A percentile compares a stretch with the other conserved stretches of the same genome.
Evolutionary conservation across 1,139 yeast species (phyloP).

Genomic region (Suhomyces wounanorum): DNA sequence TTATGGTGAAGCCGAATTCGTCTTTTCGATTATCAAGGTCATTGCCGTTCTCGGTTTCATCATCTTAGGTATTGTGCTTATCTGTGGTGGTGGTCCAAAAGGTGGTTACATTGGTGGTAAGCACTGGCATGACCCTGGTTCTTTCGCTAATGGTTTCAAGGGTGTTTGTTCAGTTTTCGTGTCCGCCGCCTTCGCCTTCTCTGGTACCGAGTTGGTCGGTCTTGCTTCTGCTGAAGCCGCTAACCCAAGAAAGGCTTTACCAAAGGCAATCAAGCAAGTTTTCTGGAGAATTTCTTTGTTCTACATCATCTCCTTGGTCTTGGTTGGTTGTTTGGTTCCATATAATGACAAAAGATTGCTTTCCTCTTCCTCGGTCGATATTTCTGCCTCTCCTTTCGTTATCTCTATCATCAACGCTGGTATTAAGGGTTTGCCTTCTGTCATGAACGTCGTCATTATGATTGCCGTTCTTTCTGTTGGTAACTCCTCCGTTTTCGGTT

Average conservation of each 20-base stretch:
- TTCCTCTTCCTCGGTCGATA: constrained; percentile 40
- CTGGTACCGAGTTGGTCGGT: constrained; percentile 50
- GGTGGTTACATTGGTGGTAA: constrained; percentile 26
- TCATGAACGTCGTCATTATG: constrained; percentile 72
- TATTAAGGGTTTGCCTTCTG: constrained; percentile 62
- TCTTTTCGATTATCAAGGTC: constrained; percentile 34
- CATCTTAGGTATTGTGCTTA: constrained; percentile 33
- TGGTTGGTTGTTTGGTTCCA: constrained; percentile 39
- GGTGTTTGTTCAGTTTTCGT: constrained; percentile 53
- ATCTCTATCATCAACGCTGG: constrained; percentile 62
- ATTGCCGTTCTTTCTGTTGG: constrained; percentile 62
- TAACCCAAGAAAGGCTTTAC: constrained; percentile 41
- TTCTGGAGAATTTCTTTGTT: constrained; percentile 40
- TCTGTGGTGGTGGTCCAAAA: constrained; percentile 37
- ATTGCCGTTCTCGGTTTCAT: constrained; percentile 37
- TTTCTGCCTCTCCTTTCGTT: constrained; percentile 55
- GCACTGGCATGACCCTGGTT: constrained; percentile 37
- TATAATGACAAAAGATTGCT: constrained; percentile 34
- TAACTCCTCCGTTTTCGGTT: constrained; percentile 29
- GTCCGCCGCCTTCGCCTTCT: constrained; percentile 59
- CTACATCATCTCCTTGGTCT: constrained; percentile 33
- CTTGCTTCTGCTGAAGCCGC: constrained; percentile 46
- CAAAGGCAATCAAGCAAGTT: constrained; percentile 42
- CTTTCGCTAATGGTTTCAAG: constrained; percentile 43
- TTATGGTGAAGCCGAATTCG: constrained; percentile 38